These are phyloP conservation scores for Ophiocordyceps camponoti-saundersi DNA, from an alignment of 2,329 filamentous ascomycete species.

Conservation along the genomic window DNA sequence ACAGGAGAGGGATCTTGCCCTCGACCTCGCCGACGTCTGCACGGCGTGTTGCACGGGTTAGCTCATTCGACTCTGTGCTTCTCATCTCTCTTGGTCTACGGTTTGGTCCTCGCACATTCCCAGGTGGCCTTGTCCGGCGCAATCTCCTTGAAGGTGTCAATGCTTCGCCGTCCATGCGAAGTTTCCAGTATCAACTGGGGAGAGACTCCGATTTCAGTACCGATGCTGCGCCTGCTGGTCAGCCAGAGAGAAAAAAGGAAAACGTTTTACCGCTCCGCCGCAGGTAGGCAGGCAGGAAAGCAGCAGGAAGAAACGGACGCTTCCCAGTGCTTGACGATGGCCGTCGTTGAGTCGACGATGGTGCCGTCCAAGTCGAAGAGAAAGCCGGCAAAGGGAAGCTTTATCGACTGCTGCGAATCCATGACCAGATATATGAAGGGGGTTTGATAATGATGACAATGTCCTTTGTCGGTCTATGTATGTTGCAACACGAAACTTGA, in stretches of 20 bases:
- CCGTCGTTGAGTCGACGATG: conserved; percentile 65
- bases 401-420: conserved; percentile 20
- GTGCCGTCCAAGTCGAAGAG: conserved; percentile 71
- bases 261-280: neutral
- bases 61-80: too few species aligned
- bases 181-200: conserved; percentile 75
- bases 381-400: conserved; percentile 34
- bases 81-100: too few species aligned
- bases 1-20: conserved; percentile 56
- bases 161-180: conserved; percentile 78
- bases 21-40: conserved; percentile 68
- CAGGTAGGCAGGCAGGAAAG: neutral
- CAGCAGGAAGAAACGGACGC: conserved; percentile 25
- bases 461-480: too few species aligned
- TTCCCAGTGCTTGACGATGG: conserved; percentile 65
- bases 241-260: too few species aligned
- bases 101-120: conserved; percentile 45
- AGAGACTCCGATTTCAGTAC: conserved; percentile 66
- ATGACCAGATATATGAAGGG: conserved; percentile 5
- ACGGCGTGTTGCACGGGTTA: too few species aligned
- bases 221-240: conserved; percentile 53
- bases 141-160: conserved; percentile 67
- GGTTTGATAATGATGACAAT: too few species aligned
- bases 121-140: conserved; percentile 76
- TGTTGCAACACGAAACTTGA: too few species aligned